A percentile compares a stretch with the other conserved stretches of the same genome.
These are phyloP conservation scores for Paramecium caudatum DNA, from an alignment of 73 alveolate species.

Conservation along the genomic window DNA sequence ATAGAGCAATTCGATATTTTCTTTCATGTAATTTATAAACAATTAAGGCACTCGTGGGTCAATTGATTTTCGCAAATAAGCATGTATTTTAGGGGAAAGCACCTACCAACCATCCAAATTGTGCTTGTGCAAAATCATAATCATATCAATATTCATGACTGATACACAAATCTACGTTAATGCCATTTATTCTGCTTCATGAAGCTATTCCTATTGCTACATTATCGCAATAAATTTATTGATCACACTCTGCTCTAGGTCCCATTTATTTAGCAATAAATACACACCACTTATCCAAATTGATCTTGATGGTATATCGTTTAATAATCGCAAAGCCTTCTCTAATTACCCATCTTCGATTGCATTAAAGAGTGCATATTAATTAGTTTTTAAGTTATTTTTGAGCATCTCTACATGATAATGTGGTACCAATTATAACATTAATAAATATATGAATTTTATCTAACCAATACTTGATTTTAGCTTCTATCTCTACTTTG, in stretches of 20 bases:
- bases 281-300: slow-evolving; percentile 49
- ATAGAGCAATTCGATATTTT: slow-evolving; percentile 22
- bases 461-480: neutral
- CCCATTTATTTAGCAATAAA: neutral
- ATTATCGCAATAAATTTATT: neutral
- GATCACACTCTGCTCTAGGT: neutral
- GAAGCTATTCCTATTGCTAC: neutral
- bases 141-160: slow-evolving; percentile 33
- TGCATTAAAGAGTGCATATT: neutral
- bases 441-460: neutral
- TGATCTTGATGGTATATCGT: neutral
- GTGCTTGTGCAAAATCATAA: neutral
- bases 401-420: slow-evolving; percentile 59
- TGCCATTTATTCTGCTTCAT: slow-evolving; percentile 12
- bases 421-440: slow-evolving; percentile 62
- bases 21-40: slow-evolving; percentile 5
- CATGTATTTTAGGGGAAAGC: slow-evolving; percentile 10
- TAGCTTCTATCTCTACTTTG: neutral
- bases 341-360: neutral
- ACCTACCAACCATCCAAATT: slow-evolving; percentile 27
- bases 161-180: slow-evolving; percentile 4
- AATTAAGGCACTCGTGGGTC: neutral
- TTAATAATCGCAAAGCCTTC: neutral
- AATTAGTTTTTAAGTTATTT: slow-evolving; percentile 21
- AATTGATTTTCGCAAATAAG: neutral